Evolutionary conservation across 306 rosid genomes (phyloP), one percentile per base, ranked within the genome.

Genomic region (Inga leiocalycina): DNA sequence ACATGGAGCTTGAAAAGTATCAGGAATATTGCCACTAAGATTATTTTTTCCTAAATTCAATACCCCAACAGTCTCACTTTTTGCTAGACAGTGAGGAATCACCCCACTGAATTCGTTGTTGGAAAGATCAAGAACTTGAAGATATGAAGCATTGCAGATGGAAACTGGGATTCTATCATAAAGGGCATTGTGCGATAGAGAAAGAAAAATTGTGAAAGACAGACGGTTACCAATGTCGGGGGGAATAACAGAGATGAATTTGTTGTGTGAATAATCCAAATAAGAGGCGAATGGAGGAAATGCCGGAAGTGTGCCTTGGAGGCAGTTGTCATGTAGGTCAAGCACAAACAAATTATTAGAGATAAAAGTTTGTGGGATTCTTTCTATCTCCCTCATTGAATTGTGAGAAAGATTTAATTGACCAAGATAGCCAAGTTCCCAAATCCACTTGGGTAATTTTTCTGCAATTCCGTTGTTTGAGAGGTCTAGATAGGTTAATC

Each of bases 381-480:
- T 85, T 77, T 79, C 69, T 45, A 78, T 48, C 7, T 61, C n/a
- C 1, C 0, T 43, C 3, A 93, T 30, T 0, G 8, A 22, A 65
- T 88, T 91, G 44, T 51, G 16, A 8, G 97, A 93, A 46, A 93
- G 76, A 81, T 91, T 86, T 6, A 91, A 14, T 1, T 3, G 4
- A 0, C 0, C 0, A 15, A 92, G 86, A 62, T 0, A 10, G 0
- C 10, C 41, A 5, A 82, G 8, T 1, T 14, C 43, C 90, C 88
- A 91, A 17, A 91, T 79, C 97, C 92, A 89, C 5, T 46, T 59
- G 44, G 94, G 94, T 24, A 91, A 41, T 30, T 34, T n/a, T 2
- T 87, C 91, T 2, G 0, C 0, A 64, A 92, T 88, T 3, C 65
- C 77, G 34, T 89, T 92, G 3, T 13, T 0, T 0, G 93, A 88